phyloP scores from a whole-genome alignment of 345 rosid species.

The Geranium rotundifolium region DNA sequence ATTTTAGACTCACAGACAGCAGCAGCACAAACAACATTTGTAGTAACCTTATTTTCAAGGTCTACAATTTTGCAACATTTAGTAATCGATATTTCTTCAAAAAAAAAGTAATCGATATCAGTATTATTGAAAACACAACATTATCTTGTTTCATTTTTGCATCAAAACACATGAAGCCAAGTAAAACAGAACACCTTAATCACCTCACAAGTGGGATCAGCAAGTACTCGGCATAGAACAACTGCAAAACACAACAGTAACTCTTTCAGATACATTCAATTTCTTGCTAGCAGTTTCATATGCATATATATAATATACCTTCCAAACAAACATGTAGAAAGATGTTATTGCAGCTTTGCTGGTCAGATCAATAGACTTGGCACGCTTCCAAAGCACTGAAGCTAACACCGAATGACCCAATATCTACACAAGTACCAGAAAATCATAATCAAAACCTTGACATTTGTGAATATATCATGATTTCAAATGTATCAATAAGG shows the following conservation, averaged over 20 bases:
- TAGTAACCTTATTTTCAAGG: too few relatives aligned
- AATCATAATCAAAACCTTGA: too few relatives aligned
- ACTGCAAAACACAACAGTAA: constrained; percentile 34
- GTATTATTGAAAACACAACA: too few relatives aligned
- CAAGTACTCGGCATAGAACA: constrained; percentile 85
- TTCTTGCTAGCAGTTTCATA: background rate
- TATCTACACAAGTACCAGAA: constrained; percentile 28
- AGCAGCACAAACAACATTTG: too few relatives aligned
- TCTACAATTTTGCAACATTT: too few relatives aligned
- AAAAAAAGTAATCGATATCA: too few relatives aligned
- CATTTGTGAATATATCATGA: too few relatives aligned
- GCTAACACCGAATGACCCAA: constrained; percentile 63
- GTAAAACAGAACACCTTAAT: constrained; percentile 1
- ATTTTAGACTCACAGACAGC: too few relatives aligned
- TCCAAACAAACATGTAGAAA: constrained; percentile 95
- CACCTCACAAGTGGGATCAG: constrained; percentile 76
- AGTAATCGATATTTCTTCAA: too few relatives aligned
- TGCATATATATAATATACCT: constrained; percentile 31
- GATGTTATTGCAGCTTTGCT: constrained; percentile 77
- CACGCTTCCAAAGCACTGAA: constrained; percentile 52
- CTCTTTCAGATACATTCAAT: background rate
- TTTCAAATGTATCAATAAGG: too few relatives aligned
- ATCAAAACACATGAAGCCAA: too few relatives aligned
- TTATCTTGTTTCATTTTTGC: too few relatives aligned
- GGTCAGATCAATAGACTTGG: constrained; percentile 58